Conservation (phyloP, 345 rosid genomes). For the Citropsis articulata region DNA sequence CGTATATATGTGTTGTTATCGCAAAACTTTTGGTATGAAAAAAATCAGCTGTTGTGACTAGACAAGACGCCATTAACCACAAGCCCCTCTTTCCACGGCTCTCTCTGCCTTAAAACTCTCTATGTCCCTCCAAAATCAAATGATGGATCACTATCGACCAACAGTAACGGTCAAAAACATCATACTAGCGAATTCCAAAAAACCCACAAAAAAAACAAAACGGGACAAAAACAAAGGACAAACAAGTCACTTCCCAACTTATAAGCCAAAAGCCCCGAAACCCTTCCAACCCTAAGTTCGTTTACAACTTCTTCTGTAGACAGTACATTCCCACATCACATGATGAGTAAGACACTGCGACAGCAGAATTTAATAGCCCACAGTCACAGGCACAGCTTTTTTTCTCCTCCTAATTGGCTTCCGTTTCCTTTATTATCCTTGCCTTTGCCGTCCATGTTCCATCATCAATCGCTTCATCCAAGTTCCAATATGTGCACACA, state of each 20-base stretch:
- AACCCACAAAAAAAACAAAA: no score
- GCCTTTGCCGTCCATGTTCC: not conserved
- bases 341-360: not conserved
- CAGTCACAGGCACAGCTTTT: no score
- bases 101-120: no score
- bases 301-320: no score
- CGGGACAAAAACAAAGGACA: not conserved
- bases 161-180: not conserved
- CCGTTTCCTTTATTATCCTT: not conserved
- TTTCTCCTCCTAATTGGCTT: not conserved
- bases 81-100: no score
- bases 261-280: not conserved
- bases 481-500: no score
- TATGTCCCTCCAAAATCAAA: not conserved
- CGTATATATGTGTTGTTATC: no score
- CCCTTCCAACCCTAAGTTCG: not conserved
- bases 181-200: not conserved
- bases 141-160: not conserved
- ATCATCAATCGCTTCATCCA: not conserved
- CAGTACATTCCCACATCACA: not conserved
- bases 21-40: no score
- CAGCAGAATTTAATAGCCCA: not conserved
- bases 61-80: no score
- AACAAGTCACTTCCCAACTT: not conserved
- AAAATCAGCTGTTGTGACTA: no score